Conservation (phyloP, 2,329 filamentous ascomycete genomes). For the Diaporthe sp. region DNA sequence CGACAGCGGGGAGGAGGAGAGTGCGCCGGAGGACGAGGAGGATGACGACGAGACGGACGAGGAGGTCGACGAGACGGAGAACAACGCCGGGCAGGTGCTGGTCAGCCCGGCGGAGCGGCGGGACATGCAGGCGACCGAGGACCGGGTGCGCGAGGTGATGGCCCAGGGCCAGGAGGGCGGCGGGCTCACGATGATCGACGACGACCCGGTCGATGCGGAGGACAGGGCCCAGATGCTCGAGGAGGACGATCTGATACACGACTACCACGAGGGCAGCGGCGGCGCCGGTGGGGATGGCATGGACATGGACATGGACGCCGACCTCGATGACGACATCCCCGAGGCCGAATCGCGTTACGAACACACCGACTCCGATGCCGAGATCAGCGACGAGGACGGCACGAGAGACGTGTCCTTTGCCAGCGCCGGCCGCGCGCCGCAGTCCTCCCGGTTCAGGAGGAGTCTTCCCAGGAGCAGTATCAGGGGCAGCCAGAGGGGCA, state of each 20-base stretch:
- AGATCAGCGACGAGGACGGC: constrained; percentile 60
- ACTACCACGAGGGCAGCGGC: constrained; percentile 43
- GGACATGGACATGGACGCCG: constrained; percentile 73
- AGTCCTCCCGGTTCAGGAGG: constrained; percentile 34
- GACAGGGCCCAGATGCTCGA: constrained; percentile 71
- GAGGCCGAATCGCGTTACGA: constrained; percentile 77
- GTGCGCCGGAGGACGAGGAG: constrained; percentile 56
- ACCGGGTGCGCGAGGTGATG: constrained; percentile 72
- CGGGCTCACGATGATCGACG: constrained; percentile 60
- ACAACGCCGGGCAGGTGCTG: constrained; percentile 47
- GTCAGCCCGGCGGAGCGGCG: constrained; percentile 50
- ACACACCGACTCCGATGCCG: constrained; percentile 81
- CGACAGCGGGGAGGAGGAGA: constrained; percentile 55
- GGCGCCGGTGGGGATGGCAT: constrained; percentile 43
- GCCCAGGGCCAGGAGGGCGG: constrained; percentile 62
- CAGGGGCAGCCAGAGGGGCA: constrained; percentile 35
- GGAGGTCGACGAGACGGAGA: constrained; percentile 48
- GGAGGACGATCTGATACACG: constrained; percentile 68
- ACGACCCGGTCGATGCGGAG: constrained; percentile 68
- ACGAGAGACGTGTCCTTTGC: constrained; percentile 49
- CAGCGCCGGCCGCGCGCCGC: constrained; percentile 34
- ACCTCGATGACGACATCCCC: constrained; percentile 79
- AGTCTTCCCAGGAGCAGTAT: constrained; percentile 39
- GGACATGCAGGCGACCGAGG: constrained; percentile 66
- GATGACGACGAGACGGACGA: constrained; percentile 57